Conservation (phyloP, 495 filamentous ascomycete species). For the Usnea hakonensis region DNA sequence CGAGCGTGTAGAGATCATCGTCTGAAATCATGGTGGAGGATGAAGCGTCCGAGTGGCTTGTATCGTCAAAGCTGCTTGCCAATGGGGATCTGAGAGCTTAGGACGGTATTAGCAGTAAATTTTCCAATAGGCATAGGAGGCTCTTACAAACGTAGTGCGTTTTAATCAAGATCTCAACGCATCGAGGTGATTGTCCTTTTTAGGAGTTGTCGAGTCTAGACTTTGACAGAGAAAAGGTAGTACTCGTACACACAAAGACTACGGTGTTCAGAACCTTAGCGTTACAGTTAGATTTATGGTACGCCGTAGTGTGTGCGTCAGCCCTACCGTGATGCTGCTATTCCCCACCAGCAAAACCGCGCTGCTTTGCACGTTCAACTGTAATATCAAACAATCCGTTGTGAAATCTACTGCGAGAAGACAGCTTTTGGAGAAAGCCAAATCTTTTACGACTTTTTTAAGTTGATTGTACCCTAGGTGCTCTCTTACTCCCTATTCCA, state of each 20-base stretch:
- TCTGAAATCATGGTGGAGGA: conserved; percentile 65
- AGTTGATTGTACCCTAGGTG: too few relatives aligned
- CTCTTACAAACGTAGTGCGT: neutral
- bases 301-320: neutral
- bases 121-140: neutral
- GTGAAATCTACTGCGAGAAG: neutral
- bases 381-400: neutral
- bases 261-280: neutral
- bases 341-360: neutral
- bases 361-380: neutral
- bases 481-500: neutral
- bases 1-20: conserved; percentile 66
- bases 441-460: neutral
- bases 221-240: too few relatives aligned
- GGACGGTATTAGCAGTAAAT: neutral
- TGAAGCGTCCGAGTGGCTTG: neutral
- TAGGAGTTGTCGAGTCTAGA: too few relatives aligned
- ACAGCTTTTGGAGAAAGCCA: neutral
- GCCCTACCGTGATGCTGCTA: neutral
- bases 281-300: neutral
- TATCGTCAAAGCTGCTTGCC: neutral
- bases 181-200: neutral
- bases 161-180: neutral
- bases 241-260: too few relatives aligned
- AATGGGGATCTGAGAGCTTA: neutral